phyloP scores from a whole-genome alignment of 805 yeast genomes.

The Lachancea sp. region DNA sequence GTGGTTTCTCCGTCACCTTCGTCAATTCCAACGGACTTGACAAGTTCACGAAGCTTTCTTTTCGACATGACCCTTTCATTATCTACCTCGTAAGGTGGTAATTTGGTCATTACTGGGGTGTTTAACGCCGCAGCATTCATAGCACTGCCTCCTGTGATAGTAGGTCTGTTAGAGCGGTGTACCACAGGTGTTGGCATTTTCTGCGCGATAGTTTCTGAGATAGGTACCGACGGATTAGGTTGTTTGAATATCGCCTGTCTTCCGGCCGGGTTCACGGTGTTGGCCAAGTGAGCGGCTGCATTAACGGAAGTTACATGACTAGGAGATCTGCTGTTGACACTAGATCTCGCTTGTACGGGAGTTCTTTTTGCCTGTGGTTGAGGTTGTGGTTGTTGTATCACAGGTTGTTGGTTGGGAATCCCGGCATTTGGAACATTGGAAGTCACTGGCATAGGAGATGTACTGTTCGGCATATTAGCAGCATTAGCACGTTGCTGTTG shows the following conservation, averaged over 20 bases:
- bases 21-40: slow-evolving; percentile 72
- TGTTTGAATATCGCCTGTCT: slow-evolving; percentile 34
- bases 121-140: slow-evolving; percentile 62
- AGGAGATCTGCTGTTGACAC: slow-evolving; percentile 16
- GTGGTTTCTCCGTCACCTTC: slow-evolving; percentile 87
- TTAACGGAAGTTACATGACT: slow-evolving; percentile 43
- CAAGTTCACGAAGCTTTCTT: slow-evolving; percentile 82
- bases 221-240: slow-evolving; percentile 57
- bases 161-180: slow-evolving; percentile 68
- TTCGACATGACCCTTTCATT: slow-evolving; percentile 82
- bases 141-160: slow-evolving; percentile 79
- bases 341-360: slow-evolving; percentile 18
- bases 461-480: slow-evolving; percentile 11
- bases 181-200: slow-evolving; percentile 60
- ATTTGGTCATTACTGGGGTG: slow-evolving; percentile 65
- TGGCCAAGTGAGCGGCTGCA: slow-evolving; percentile 42
- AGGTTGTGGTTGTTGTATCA: slow-evolving; percentile 12
- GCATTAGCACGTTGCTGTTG: slow-evolving; percentile 21
- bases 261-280: slow-evolving; percentile 20
- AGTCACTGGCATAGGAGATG: slow-evolving; percentile 13
- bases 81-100: slow-evolving; percentile 78
- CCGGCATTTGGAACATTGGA: slow-evolving; percentile 17
- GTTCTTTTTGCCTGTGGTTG: slow-evolving; percentile 8
- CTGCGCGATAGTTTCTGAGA: slow-evolving; percentile 62
- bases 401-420: slow-evolving; percentile 14